Percentiles rank a stretch among this genome's conserved stretches.
Evolutionary conservation across 768 basidiomycete species (phyloP).

Genomic region (Clathrus columnatus): DNA sequence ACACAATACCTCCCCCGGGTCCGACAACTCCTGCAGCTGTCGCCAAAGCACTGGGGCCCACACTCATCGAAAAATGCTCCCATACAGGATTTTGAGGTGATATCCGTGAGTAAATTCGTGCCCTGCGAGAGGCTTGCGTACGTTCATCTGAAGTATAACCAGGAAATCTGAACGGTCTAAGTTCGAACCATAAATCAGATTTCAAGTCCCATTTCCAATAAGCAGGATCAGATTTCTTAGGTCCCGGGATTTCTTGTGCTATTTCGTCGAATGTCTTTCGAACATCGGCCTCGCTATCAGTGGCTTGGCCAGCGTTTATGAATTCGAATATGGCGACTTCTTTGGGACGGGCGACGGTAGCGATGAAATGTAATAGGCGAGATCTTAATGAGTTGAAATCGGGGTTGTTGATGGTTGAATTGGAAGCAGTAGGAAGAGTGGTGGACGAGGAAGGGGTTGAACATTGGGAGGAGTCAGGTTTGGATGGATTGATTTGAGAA

Average conservation of each 20-base stretch:
- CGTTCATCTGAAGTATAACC: no score
- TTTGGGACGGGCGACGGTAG: conserved; percentile 1
- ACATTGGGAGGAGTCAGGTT: conserved; percentile 19
- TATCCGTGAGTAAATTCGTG: no score
- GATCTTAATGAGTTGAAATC: no score
- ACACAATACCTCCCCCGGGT: conserved; percentile 27
- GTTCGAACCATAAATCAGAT: conserved; percentile 51
- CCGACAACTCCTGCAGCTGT: conserved; percentile 16
- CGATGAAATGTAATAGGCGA: no score
- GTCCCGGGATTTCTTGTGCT: background rate
- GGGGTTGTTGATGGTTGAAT: conserved; percentile 10
- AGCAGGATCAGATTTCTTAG: conserved; percentile 12
- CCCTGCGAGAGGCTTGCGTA: no score
- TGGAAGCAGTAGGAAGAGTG: conserved; percentile 13
- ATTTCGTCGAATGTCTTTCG: background rate
- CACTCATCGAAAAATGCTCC: conserved; percentile 30
- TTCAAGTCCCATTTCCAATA: conserved; percentile 45
- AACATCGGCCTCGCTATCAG: background rate
- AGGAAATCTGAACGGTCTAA: conserved; percentile 59
- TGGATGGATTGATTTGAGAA: conserved; percentile 33
- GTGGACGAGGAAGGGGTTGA: conserved; percentile 17
- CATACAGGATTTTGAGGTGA: no score
- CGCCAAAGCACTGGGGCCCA: conserved; percentile 16
- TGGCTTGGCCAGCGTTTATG: background rate
- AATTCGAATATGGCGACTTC: background rate